A percentile compares a stretch with the other conserved stretches of the same genome.
Evolutionary conservation across 495 filamentous ascomycete species (phyloP).

Genomic region (Schizothecium vesticola): DNA sequence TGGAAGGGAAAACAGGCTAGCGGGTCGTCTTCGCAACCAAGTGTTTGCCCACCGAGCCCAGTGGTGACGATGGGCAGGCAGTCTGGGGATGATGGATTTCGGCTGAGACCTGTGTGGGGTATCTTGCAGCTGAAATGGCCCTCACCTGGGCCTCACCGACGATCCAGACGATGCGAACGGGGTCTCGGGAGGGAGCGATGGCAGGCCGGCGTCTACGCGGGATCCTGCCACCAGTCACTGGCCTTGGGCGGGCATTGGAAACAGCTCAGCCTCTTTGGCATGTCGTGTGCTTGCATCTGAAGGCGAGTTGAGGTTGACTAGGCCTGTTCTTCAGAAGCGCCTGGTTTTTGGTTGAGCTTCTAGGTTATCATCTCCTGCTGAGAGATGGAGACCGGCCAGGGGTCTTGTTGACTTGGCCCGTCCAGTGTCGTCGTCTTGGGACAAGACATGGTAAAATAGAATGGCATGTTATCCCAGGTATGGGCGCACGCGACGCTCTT

Average conservation of each 20-base stretch:
- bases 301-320: neutral
- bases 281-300: neutral
- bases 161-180: neutral
- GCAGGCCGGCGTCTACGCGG: neutral
- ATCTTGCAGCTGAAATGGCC: neutral
- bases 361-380: neutral
- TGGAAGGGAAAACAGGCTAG: neutral
- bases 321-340: neutral
- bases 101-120: constrained; percentile 1
- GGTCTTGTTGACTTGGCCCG: neutral
- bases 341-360: neutral
- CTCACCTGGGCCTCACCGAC: neutral
- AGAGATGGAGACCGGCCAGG: neutral
- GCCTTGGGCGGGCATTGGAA: neutral
- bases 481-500: neutral
- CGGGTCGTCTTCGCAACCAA: neutral
- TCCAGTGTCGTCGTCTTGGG: neutral
- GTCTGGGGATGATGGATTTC: neutral
- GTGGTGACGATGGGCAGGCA: neutral
- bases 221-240: neutral
- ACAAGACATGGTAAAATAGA: neutral
- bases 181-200: neutral
- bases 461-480: neutral
- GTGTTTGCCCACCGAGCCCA: too few species aligned
- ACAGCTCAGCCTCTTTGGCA: neutral